phyloP scores from a whole-genome alignment of 495 filamentous ascomycete genomes.

The Physcia stellaris region DNA sequence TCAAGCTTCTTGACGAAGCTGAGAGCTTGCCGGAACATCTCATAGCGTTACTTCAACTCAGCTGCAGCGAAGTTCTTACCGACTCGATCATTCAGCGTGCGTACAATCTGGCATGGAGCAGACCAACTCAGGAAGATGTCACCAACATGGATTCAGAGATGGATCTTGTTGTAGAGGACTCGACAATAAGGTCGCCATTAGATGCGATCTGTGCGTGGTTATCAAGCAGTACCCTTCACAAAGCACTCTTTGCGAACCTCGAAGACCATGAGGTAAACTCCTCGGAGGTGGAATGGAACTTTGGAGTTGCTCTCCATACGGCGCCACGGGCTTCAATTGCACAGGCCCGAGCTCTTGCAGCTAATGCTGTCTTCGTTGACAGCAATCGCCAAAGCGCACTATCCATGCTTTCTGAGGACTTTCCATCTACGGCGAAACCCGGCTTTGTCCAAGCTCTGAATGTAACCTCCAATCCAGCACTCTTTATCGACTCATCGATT shows the following conservation, averaged over 20 bases:
- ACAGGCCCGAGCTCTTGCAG: constrained; percentile 64
- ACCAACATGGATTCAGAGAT: constrained; percentile 44
- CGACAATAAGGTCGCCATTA: constrained; percentile 71
- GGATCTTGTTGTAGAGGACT: constrained; percentile 74
- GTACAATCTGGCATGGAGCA: constrained; percentile 85
- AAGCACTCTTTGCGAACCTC: constrained; percentile 48
- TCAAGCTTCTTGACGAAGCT: constrained; percentile 25
- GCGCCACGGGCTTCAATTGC: constrained; percentile 69
- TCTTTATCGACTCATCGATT: constrained; percentile 1
- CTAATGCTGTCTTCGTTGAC: constrained; percentile 38
- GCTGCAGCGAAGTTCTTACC: constrained; percentile 68
- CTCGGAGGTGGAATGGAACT: constrained; percentile 33
- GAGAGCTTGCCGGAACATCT: constrained; percentile 69
- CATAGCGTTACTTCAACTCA: constrained; percentile 53
- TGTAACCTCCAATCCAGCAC: too few species aligned
- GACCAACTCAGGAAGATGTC: constrained; percentile 51
- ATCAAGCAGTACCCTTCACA: constrained; percentile 63
- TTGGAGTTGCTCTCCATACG: constrained; percentile 55
- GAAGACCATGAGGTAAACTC: constrained; percentile 31
- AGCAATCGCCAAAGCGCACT: constrained; percentile 32
- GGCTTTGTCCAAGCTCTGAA: too few species aligned
- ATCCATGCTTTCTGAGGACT: constrained; percentile 31
- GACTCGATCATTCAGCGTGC: constrained; percentile 69
- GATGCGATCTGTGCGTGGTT: constrained; percentile 89
- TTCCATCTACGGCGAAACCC: too few species aligned